Conservation (phyloP, 2,329 filamentous ascomycete species). For the Pseudogymnoascus sp. region DNA sequence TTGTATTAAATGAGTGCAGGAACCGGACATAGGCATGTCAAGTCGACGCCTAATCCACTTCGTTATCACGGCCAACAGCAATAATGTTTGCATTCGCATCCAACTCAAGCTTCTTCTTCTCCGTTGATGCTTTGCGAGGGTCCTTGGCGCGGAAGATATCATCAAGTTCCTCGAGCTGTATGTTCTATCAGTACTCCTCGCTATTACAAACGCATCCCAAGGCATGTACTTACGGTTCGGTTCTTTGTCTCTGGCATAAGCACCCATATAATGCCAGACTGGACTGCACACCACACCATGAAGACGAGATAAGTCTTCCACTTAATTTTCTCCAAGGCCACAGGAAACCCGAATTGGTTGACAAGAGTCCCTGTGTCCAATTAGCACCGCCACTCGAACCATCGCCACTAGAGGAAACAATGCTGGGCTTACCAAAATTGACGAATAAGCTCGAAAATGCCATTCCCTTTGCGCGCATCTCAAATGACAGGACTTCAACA, state of each 20-base stretch:
- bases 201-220: background rate
- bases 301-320: constrained; percentile 51
- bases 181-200: background rate
- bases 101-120: constrained; percentile 36
- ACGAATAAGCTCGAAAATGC: constrained; percentile 40
- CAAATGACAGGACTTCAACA: constrained; percentile 46
- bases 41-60: background rate
- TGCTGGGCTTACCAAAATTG: constrained; percentile 33
- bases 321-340: constrained; percentile 42
- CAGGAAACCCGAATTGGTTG: constrained; percentile 40
- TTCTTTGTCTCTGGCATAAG: constrained; percentile 44
- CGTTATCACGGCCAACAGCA: background rate
- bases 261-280: constrained; percentile 39
- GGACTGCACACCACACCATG: constrained; percentile 37
- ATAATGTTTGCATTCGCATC: constrained; percentile 20
- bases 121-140: constrained; percentile 38
- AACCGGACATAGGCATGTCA: background rate
- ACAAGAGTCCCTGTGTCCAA: constrained; percentile 30
- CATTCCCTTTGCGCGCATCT: constrained; percentile 50
- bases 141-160: constrained; percentile 40
- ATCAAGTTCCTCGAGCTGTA: constrained; percentile 44
- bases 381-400: background rate
- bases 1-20: background rate
- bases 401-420: background rate
- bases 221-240: constrained; percentile 28